phyloP scores from a whole-genome alignment of 179 eudicot genomes.

The Beta corolliflora region DNA sequence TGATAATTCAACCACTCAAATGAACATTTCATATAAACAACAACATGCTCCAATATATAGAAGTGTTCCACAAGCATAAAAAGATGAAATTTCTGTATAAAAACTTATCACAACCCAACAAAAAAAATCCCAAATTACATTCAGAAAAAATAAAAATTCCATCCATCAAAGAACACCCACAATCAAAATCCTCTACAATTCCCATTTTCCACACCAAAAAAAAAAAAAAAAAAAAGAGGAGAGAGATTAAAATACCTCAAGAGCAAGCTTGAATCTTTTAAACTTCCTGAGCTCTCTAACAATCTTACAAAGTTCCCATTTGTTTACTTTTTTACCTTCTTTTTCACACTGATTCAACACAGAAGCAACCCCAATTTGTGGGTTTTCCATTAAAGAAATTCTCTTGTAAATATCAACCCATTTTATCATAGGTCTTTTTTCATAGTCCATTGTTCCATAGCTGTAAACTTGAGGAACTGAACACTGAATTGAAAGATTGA shows the following conservation, averaged over 20 bases:
- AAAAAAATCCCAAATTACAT: neutral
- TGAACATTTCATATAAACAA: neutral
- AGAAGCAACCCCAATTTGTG: slow-evolving; percentile 45
- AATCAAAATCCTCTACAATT: neutral
- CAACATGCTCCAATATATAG: neutral
- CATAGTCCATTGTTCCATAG: slow-evolving; percentile 48
- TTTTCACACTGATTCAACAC: slow-evolving; percentile 64
- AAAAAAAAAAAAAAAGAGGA: neutral
- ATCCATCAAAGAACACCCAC: neutral
- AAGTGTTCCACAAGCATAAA: neutral
- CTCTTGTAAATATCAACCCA: slow-evolving; percentile 62
- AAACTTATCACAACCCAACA: neutral
- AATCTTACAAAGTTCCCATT: slow-evolving; percentile 79
- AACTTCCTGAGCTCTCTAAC: slow-evolving; percentile 76
- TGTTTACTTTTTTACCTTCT: slow-evolving; percentile 55
- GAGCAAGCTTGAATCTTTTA: slow-evolving; percentile 59
- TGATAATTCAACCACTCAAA: neutral
- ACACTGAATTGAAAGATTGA: slow-evolving; percentile 33
- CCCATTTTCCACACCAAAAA: neutral
- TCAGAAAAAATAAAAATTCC: neutral
- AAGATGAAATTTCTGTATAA: neutral
- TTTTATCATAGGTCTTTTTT: slow-evolving; percentile 38
- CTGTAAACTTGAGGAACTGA: slow-evolving; percentile 43
- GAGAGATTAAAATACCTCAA: no score
- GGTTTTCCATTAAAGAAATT: slow-evolving; percentile 44